A percentile compares a stretch with the other conserved stretches of the same genome.
phyloP scores from a whole-genome alignment of 2,329 filamentous ascomycete species.

The Cercospora sp. region DNA sequence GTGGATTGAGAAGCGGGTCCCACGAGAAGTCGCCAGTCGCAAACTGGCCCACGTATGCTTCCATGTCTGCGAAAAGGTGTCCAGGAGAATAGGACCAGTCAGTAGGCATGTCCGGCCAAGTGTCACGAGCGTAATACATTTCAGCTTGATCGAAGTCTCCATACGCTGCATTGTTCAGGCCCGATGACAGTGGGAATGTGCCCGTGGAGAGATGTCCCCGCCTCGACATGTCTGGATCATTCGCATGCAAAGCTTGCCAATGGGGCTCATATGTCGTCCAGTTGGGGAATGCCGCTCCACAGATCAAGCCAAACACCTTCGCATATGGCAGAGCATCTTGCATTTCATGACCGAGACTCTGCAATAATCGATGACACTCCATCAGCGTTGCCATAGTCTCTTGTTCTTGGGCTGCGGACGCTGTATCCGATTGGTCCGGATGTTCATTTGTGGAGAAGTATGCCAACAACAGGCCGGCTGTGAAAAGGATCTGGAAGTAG shows the following conservation, averaged over 20 bases:
- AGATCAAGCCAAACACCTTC: conserved; percentile 13
- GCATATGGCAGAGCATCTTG: conserved; percentile 12
- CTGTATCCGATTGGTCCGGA: background rate
- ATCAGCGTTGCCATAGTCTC: background rate
- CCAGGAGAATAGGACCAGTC: conserved; percentile 18
- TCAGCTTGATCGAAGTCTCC: background rate
- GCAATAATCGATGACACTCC: conserved; percentile 4
- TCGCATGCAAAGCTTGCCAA: background rate
- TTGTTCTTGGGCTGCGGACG: background rate
- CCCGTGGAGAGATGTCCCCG: background rate
- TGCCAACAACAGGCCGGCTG: conserved; percentile 41
- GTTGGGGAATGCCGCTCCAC: conserved; percentile 1
- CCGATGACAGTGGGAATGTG: background rate
- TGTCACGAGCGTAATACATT: background rate
- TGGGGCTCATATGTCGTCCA: conserved; percentile 6
- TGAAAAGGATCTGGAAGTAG: conserved; percentile 53
- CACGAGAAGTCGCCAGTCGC: conserved; percentile 14
- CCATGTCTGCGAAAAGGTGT: conserved; percentile 17
- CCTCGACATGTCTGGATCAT: background rate
- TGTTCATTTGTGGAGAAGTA: conserved; percentile 2
- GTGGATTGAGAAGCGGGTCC: conserved; percentile 11
- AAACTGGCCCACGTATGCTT: conserved; percentile 17
- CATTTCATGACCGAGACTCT: conserved; percentile 10
- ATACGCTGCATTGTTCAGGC: background rate
- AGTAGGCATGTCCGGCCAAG: background rate